Evolutionary conservation across 371 early-diverging fungal genomes (phyloP), one percentile per base, ranked within the genome.

Genomic region (Mucor saturninus): DNA sequence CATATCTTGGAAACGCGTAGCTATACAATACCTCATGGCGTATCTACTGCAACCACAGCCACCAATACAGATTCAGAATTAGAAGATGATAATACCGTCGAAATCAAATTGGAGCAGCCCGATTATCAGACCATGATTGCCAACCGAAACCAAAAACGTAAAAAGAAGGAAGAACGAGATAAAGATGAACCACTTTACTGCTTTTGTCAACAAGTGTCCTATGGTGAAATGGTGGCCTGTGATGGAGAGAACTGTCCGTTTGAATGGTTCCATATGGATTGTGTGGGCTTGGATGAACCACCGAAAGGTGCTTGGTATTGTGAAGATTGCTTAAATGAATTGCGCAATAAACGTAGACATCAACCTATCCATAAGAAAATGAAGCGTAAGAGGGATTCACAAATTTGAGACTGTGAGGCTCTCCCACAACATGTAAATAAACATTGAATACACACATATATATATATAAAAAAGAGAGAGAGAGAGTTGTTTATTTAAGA

Each of bases 211-310:
- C 94, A 96, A 73, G 95, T 98, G 6, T 95, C 96, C n/a, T 97
- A 85, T 74, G 98, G 98, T 11, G 95, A 95, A 60, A 98, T 98
- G 98, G 93, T 98, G 54, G 98, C 91, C 11, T 98, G 98, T 65
- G 98, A 98, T 74, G 92, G 93, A 49, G 92, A 93, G 84, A 65
- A 84, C 40, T 89, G 89, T 58, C 77, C 83, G 2, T 77, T 76
- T 59, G 94, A 95, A 73, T 98, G 98, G 98, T 97, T 95, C 79
- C 98, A 98, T 79, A 91, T 91, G 79, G 88, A 87, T 10, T 98
- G 98, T 73, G 93, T 95, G 13, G 95, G 92, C 5, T 81, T 97
- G 38, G 85, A 86, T 31, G 87, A 83, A 11, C 90, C 91, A 30
- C 95, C 95, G 13, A 91, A 91, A 67, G 96, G 95, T 13, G 88